Evolutionary conservation across 1,139 yeast species (phyloP), one percentile per base, ranked within the genome.

Genomic region (Eremothecium cymbalariae): DNA sequence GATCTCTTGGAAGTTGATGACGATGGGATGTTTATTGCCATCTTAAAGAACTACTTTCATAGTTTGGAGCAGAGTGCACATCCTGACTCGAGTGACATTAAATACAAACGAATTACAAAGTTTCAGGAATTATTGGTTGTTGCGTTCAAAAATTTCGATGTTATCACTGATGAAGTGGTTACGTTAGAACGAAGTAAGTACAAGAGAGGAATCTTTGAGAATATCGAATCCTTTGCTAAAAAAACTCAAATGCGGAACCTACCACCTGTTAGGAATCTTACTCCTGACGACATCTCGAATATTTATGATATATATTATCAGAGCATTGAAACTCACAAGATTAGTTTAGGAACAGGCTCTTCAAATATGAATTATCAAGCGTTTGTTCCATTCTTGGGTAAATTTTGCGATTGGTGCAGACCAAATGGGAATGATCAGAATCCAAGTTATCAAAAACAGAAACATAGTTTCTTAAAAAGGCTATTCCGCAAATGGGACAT

Each of bases 81-180:
- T 50, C 93, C 94, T 6, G 71, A 72, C 32, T 70, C 94, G 0
- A 60, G 72, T 5, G 77, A 81, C 51, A 72, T 72, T 15, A 77
- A 76, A 46, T 71, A 72, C 37, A 70, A 77, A 47, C 67, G 74
- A 25, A 73, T 84, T 27, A 82, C 96, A 2, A 77, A 78, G 48
- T 93, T 93, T 59, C 97, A 90, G 60, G 94, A 84, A 46, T 68
- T 93, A 18, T 65, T 90, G 61, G 94, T 86, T 5, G 84, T 86
- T 2, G 94, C 98, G 0, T 88, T 90, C 60, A 81, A 81, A 51
- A 98, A 93, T 54, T 93, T 93, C 55, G 68, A 82, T 8, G 75
- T 74, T 8, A 72, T 93, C 18, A 78, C 86, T 20, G 95, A 88
- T 40, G 78, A 75, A 1, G 67, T 75, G 56, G 77, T 93, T 32